Evolutionary conservation across 164 flowering plant species (phyloP), one percentile per base, ranked within the genome.

Genomic region (Vitis rupestris): DNA sequence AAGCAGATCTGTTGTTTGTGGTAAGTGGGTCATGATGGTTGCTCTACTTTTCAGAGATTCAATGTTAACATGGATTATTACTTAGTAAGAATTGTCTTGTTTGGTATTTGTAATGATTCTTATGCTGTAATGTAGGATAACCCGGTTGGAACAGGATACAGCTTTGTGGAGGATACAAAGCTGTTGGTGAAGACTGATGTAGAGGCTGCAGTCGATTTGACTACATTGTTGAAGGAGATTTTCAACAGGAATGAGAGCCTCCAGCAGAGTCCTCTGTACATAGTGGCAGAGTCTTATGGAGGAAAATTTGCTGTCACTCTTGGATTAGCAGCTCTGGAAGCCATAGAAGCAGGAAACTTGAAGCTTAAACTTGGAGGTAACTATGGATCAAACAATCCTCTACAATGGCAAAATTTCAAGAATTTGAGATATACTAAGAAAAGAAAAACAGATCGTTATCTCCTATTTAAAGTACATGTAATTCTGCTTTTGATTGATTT

Each of bases 91-190:
- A 64, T 23, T 1, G 8, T 58, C 76, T 63, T 61, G 4, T 59
- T 50, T 57, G 62, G 8, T 11, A 0, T 29, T 3, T 54, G 66
- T 9, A 52, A 62, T 29, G 14, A 37, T 50, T 58, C 49, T 23
- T 30, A 3, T 14, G 49, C 49, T 15, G 10, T 10, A 61, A 63
- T 76, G 23, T 49, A 94, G 99, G 99, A 94, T 66, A 86, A 84
- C 68, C 99, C 99, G 63, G 95, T 94, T 10, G 99, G 99, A 56
- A 85, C 99, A 19, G 97, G 99, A 50, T 94, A 70, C 70, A 94
- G 97, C 74, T 94, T 68, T 78, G 97, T 90, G 79, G 95, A 92
- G 74, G 90, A 92, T 16, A 44, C 63, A 9, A 63, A 59, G 0
- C 65, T 82, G 68, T 67, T 82, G 7, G 97, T 88, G 78, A 89